A percentile compares a stretch with the other conserved stretches of the same genome.
Conservation (phyloP, 1,139 yeast genomes). For the Kodamaea suecica region DNA sequence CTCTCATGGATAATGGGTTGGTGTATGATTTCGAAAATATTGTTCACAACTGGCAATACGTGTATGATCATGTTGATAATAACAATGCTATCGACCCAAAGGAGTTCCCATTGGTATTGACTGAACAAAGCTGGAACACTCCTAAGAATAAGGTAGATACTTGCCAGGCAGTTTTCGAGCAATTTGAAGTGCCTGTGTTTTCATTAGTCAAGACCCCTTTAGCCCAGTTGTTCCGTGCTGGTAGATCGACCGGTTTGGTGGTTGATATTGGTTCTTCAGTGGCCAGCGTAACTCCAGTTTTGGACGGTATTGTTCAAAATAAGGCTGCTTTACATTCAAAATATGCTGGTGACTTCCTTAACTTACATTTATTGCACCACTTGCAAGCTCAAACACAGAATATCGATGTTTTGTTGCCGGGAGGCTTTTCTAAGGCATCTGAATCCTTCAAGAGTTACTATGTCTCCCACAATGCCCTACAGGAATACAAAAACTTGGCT, state of each 20-base stretch:
- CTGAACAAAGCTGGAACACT: constrained; percentile 64
- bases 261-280: constrained; percentile 65
- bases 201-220: constrained; percentile 68
- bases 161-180: constrained; percentile 63
- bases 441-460: constrained; percentile 50
- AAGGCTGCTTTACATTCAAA: constrained; percentile 59
- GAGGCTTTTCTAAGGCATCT: constrained; percentile 22
- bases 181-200: constrained; percentile 61
- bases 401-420: constrained; percentile 29
- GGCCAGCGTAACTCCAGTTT: constrained; percentile 63
- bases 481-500: constrained; percentile 43
- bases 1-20: constrained; percentile 61
- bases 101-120: constrained; percentile 62
- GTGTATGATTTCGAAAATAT: constrained; percentile 65
- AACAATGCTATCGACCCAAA: constrained; percentile 41
- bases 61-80: constrained; percentile 49
- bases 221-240: constrained; percentile 66
- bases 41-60: constrained; percentile 56
- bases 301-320: constrained; percentile 64
- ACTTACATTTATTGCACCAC: constrained; percentile 48
- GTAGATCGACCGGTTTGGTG: constrained; percentile 64
- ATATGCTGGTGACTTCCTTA: constrained; percentile 69
- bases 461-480: constrained; percentile 38
- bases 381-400: constrained; percentile 28
- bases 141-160: constrained; percentile 50